A percentile compares a stretch with the other conserved stretches of the same genome.
Conservation (phyloP, 2,329 filamentous ascomycete genomes). For the Neofusicoccum umdonicola region DNA sequence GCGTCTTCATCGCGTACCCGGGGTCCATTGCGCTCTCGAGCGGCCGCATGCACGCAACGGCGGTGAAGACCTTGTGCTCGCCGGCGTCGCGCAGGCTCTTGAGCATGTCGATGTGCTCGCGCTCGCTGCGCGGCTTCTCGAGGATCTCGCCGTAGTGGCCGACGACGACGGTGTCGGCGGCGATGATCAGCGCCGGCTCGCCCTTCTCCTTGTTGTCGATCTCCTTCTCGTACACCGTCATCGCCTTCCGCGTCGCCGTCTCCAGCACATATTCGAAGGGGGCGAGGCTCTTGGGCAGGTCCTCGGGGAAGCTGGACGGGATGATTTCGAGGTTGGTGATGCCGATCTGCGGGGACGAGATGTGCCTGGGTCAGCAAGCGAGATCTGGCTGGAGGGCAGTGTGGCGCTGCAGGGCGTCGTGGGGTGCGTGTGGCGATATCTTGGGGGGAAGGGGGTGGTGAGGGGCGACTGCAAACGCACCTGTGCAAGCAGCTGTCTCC, state of each 20-base stretch:
- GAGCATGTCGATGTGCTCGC: constrained; percentile 81
- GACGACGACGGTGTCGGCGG: constrained; percentile 88
- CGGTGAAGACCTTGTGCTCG: constrained; percentile 80
- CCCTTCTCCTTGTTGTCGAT: constrained; percentile 55
- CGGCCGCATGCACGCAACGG: constrained; percentile 79
- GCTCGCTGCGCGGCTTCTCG: constrained; percentile 84
- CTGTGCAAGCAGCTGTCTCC: constrained; percentile 76
- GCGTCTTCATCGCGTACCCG: constrained; percentile 77
- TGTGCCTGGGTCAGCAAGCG: neutral
- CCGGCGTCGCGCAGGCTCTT: constrained; percentile 74
- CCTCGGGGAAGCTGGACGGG: constrained; percentile 79
- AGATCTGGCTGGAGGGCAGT: neutral
- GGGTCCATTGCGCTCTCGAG: constrained; percentile 76
- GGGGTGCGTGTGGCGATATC: neutral
- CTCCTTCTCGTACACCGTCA: constrained; percentile 66
- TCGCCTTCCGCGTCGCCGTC: constrained; percentile 80
- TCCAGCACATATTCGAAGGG: constrained; percentile 89
- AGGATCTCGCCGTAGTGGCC: constrained; percentile 72
- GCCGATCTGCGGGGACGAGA: constrained; percentile 60
- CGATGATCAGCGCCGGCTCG: constrained; percentile 82
- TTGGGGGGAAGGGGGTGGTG: neutral
- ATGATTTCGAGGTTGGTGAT: constrained; percentile 78
- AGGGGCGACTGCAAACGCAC: constrained; percentile 38
- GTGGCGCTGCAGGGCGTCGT: no score
- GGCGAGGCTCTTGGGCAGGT: constrained; percentile 75